Percentiles rank a stretch among this genome's conserved stretches.
Evolutionary conservation across 257 asterid species (phyloP).

Genomic region (Eustoma russellianum): DNA sequence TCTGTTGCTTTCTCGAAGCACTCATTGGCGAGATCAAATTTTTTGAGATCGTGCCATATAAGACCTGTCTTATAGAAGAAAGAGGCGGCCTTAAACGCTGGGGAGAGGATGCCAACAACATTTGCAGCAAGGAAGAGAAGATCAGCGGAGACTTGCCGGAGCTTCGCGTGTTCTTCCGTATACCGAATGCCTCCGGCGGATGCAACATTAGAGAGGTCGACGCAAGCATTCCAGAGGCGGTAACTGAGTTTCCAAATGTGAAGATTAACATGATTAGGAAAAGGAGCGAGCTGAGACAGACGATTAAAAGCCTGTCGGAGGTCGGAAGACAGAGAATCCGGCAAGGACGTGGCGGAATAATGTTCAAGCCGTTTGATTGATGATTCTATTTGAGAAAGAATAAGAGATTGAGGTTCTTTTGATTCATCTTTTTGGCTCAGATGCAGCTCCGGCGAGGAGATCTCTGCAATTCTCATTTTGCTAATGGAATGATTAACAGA

Average conservation of each 20-base stretch:
- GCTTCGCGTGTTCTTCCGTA: slow-evolving; percentile 64
- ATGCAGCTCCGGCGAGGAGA: slow-evolving; percentile 50
- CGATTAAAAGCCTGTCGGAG: slow-evolving; percentile 40
- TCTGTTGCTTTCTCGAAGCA: slow-evolving; percentile 95
- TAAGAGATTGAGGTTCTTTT: slow-evolving; percentile 26
- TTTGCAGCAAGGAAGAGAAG: slow-evolving; percentile 57
- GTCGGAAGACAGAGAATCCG: slow-evolving; percentile 51
- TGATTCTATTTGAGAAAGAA: slow-evolving; percentile 54
- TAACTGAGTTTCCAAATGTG: slow-evolving; percentile 82
- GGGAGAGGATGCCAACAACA: slow-evolving; percentile 72
- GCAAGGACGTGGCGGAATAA: slow-evolving; percentile 36
- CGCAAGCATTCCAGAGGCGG: slow-evolving; percentile 93
- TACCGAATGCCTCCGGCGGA: slow-evolving; percentile 18
- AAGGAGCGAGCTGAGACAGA: slow-evolving; percentile 53
- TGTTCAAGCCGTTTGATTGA: slow-evolving; percentile 54
- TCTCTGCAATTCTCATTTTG: slow-evolving; percentile 73
- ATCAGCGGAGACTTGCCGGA: slow-evolving; percentile 83
- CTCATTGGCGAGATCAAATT: slow-evolving; percentile 52
- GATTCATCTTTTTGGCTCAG: slow-evolving; percentile 16
- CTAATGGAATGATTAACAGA: neutral
- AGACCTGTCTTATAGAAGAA: slow-evolving; percentile 81
- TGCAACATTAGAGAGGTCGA: slow-evolving; percentile 73
- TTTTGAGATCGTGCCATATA: slow-evolving; percentile 64
- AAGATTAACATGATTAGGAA: slow-evolving; percentile 58
- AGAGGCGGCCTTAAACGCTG: slow-evolving; percentile 59